Base-by-base conservation (phyloP, 805 yeast genomes). In the Starmerella bombi region DNA sequence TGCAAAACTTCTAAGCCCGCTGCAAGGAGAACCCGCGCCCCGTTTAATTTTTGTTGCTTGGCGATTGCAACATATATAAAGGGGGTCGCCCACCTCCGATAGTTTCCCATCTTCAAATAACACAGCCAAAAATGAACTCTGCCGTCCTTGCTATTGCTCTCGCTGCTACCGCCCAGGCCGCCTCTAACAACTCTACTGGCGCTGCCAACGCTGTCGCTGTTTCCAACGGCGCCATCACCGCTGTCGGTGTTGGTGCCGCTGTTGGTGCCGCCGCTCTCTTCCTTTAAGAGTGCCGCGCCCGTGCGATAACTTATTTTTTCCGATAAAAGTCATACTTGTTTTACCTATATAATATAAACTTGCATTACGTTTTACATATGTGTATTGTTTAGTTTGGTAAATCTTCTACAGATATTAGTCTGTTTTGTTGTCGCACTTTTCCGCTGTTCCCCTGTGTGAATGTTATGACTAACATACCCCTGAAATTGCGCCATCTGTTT, bases 81-180 rank as follows among this genome's bases (percentile, higher is more conserved):
- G 35, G 16, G 32, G 14, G 10, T 16, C 21, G 19, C 38, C 38
- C 42, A 36, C 43, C 43, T n/a, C 42, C 30, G 34, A 40, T 25
- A 17, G 32, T 22, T n/a, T 44, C 25, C 36, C 38, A 21, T 32
- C 27, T 15, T 38, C 40, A 20, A 40, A 8, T 10, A 15, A n/a
- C n/a, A n/a, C n/a, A n/a, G n/a, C 22, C 15, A 28, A 19, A 38
- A 29, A 44, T 41, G 45, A 37, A 38, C 39, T 63, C 66, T 29
- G 79, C 79, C 38, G 69, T 70, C 72, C 75, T 75, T 32, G 74
- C 71, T 5, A 40, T 43, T 23, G 36, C 35, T 32, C 33, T 20
- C 25, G 40, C 45, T 23, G 43, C 39, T 32, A 21, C 39, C 23
- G 45, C 41, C 29, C 31, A 15, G 34, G 43, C 43, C 39, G 30